These are phyloP conservation scores for Salix udensis DNA, from an alignment of 345 rosid species.

Conservation along the genomic window DNA sequence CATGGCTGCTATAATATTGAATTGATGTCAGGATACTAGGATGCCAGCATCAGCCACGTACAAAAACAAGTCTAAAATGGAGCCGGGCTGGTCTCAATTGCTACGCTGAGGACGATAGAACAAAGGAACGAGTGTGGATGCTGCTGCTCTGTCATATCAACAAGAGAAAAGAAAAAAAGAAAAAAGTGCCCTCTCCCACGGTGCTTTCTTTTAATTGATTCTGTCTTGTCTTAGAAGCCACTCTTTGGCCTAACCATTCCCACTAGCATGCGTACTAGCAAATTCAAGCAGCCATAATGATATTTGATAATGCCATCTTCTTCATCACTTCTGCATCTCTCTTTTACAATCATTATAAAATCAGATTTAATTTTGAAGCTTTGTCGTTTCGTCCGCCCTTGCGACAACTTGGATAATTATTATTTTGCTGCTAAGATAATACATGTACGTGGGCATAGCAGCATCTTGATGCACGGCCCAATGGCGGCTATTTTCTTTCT, in stretches of 20 bases:
- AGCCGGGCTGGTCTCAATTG: constrained; percentile 12
- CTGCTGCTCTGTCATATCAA: not conserved
- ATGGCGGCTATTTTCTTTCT: not conserved
- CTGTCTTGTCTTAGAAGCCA: constrained; percentile 32
- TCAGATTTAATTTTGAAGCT: not conserved
- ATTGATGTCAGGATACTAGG: not conserved
- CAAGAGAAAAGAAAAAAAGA: not conserved
- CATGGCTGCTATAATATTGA: not conserved
- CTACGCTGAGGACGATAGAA: no score
- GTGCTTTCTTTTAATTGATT: constrained; percentile 14
- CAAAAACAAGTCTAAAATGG: not conserved
- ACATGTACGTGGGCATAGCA: not conserved
- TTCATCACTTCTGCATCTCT: constrained; percentile 2
- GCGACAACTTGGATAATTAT: constrained; percentile 5
- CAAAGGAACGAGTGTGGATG: not conserved
- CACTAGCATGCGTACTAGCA: constrained; percentile 8
- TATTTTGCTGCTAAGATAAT: not conserved
- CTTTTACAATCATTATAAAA: constrained; percentile 8
- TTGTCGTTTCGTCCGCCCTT: constrained; percentile 14
- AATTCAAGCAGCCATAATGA: not conserved
- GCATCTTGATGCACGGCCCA: not conserved
- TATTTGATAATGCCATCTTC: not conserved
- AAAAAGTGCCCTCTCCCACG: not conserved
- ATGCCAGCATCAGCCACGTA: not conserved
- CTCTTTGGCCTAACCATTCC: constrained; percentile 15